A percentile compares a stretch with the other conserved stretches of the same genome.
Evolutionary conservation across 2,329 filamentous ascomycete genomes (phyloP).

Genomic region (Microsporum canis): DNA sequence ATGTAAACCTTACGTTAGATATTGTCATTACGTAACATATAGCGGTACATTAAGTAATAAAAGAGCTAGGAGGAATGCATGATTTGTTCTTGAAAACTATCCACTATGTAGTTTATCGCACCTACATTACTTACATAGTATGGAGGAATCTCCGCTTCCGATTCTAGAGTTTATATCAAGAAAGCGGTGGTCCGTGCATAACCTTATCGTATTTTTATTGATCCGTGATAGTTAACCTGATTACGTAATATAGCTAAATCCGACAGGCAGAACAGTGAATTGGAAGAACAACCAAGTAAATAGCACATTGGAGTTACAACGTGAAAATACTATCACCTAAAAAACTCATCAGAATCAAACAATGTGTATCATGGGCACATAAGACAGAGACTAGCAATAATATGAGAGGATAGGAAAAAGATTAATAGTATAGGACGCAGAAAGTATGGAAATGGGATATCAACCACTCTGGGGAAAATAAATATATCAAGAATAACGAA

Average conservation of each 20-base stretch:
- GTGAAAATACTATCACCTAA: neutral
- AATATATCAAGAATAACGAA: neutral
- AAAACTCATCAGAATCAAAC: neutral
- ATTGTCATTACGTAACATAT: neutral
- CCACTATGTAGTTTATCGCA: neutral
- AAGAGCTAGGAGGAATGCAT: too few relatives aligned
- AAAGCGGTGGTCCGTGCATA: neutral
- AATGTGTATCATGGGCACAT: slow-evolving; percentile 2
- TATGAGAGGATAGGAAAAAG: neutral
- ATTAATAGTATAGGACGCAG: neutral
- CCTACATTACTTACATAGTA: neutral
- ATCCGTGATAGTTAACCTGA: neutral
- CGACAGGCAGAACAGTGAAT: neutral
- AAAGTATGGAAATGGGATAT: slow-evolving; percentile 1
- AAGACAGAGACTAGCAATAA: neutral
- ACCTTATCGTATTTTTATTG: neutral
- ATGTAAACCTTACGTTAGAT: neutral
- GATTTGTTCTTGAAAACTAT: neutral
- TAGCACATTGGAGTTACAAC: neutral
- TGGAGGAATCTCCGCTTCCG: neutral
- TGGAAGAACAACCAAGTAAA: neutral
- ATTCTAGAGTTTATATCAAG: neutral
- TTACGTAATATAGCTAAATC: neutral
- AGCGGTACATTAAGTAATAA: neutral
- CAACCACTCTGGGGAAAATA: neutral